Evolutionary conservation across 352 stramenopile genomes (phyloP).

Genomic region (Globisporangium heterothallicum): DNA sequence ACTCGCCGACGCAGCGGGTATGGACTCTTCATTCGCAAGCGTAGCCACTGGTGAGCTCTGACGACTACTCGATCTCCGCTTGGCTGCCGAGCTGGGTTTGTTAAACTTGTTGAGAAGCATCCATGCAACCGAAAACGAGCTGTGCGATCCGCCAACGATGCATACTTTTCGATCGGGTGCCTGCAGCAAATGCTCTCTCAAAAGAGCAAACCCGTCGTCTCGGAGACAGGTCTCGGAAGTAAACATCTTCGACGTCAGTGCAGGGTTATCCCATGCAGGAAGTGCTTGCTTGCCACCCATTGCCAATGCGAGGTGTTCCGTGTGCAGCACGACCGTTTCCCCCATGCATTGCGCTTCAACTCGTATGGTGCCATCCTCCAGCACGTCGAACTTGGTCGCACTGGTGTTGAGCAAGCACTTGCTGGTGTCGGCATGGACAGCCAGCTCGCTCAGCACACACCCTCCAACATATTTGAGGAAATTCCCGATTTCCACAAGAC

Average conservation of each 20-base stretch:
- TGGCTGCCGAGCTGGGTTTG: too few species aligned
- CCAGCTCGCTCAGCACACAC: constrained; percentile 41
- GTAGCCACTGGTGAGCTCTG: neutral
- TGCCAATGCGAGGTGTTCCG: constrained; percentile 63
- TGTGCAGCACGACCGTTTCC: constrained; percentile 34
- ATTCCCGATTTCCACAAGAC: constrained; percentile 53
- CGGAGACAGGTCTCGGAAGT: constrained; percentile 57
- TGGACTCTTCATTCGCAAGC: neutral
- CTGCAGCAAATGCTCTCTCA: constrained; percentile 41
- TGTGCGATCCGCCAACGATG: constrained; percentile 82
- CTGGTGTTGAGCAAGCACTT: constrained; percentile 47
- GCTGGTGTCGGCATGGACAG: constrained; percentile 29
- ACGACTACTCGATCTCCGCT: too few species aligned
- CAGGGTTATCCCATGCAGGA: constrained; percentile 27
- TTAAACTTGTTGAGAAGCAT: constrained; percentile 63
- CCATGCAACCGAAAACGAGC: constrained; percentile 81
- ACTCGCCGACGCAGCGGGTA: neutral
- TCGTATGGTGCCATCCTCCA: constrained; percentile 42
- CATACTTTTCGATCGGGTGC: constrained; percentile 55
- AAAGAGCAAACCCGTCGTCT: constrained; percentile 46
- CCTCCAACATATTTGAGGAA: constrained; percentile 58
- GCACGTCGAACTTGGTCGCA: constrained; percentile 38
- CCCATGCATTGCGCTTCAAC: constrained; percentile 31
- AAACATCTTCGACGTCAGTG: constrained; percentile 55
- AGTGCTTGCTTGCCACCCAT: constrained; percentile 60